Evolutionary conservation across 768 basidiomycete genomes (phyloP), one percentile per base, ranked within the genome.

Genomic region (Russula emetica): DNA sequence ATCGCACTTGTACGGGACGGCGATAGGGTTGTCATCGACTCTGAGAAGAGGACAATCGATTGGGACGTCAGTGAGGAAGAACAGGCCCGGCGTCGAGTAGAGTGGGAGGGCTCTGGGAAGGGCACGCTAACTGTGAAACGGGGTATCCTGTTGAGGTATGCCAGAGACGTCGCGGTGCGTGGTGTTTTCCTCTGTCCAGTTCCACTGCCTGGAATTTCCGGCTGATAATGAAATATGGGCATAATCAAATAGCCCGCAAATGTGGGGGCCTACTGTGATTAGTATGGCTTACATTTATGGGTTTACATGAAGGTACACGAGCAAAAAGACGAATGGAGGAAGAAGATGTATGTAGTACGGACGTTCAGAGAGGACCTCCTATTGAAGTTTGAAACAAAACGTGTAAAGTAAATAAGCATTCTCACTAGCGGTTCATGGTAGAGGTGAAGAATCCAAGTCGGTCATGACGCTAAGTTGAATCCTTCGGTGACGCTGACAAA

Each of bases 1-100:
- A 94, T 95, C 69, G 93, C 90, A 32, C 83, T 94, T 22, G 87
- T 93, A 56, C 77, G 85, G 70, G 91, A 94, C 67, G 93, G 92
- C 6, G 92, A 95, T 73, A 77, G 73, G 54, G 86, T 94, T 66
- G 70, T 86, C 61, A 88, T 94, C 64, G 90, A 94, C 72, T 74
- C 90, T 1, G 82, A 78, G 62, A 82, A 73, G 32, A 78, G 84
- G 69, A 76, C 79, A 7, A 90, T 94, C 66, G 78, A 85, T 68
- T 93, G 90, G 90, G 71, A 83, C 28, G 86, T 94, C 5, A 79
- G 78, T 26, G 85, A 89, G 60, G 83, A 78, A 26, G 87, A 89
- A 74, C 80, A 90, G 70, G 75, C 75, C 55, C 74, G 76, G 54
- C 83, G 92, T 49, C 81, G 74, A 70, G 76, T 78, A 65, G 82